A percentile compares a stretch with the other conserved stretches of the same genome.
Conservation (phyloP, 371 early-diverging fungal species). For the Mortierella sp. region DNA sequence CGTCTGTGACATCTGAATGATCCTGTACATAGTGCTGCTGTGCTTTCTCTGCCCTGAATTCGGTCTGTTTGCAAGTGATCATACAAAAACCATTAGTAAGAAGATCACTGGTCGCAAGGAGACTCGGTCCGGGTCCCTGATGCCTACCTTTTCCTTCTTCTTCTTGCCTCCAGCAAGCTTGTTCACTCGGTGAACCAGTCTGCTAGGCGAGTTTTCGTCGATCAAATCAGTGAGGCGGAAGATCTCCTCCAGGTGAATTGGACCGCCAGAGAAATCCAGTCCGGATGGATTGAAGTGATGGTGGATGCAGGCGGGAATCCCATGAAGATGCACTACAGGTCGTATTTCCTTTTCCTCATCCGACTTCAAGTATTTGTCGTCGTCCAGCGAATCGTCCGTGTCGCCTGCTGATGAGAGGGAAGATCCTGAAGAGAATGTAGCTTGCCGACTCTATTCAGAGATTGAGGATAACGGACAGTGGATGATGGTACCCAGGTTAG, state of each 20-base stretch:
- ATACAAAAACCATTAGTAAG: too few relatives aligned
- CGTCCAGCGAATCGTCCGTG: conserved; percentile 45
- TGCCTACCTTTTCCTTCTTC: conserved; percentile 37
- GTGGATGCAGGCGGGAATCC: conserved; percentile 51
- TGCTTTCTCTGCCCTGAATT: too few relatives aligned
- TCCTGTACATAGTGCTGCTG: conserved; percentile 35
- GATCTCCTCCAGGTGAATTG: conserved; percentile 43
- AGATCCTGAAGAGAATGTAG: conserved; percentile 49
- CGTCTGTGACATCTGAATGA: conserved; percentile 28
- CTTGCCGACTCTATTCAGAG: conserved; percentile 44
- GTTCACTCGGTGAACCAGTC: conserved; percentile 38
- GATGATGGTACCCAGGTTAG: conserved; percentile 7
- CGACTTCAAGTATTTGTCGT: conserved; percentile 43
- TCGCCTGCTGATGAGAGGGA: conserved; percentile 52
- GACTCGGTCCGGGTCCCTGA: neutral
- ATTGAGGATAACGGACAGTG: neutral
- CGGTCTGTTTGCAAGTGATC: too few relatives aligned
- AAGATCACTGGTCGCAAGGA: too few relatives aligned
- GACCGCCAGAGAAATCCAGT: conserved; percentile 48
- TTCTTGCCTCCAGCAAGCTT: conserved; percentile 41
- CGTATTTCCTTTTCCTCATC: conserved; percentile 49
- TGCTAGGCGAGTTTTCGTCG: conserved; percentile 43
- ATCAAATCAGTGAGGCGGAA: conserved; percentile 47
- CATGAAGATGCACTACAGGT: conserved; percentile 38
- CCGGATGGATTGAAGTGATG: conserved; percentile 51